These are phyloP conservation scores for Xylaria acuta DNA, from an alignment of 495 filamentous ascomycete species.

Conservation along the genomic window DNA sequence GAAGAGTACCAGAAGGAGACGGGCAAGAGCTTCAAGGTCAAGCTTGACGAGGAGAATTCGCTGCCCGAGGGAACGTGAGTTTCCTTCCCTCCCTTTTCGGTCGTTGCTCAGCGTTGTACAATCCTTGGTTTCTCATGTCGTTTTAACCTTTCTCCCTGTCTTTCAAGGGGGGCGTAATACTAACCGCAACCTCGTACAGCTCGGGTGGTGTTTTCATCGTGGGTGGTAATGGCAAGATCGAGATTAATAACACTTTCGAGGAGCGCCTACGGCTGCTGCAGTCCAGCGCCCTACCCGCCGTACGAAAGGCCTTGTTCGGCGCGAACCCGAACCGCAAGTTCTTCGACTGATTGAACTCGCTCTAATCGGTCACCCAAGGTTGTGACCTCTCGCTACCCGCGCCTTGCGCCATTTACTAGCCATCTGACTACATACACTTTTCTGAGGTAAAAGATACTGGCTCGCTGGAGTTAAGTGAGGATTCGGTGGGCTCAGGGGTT, in stretches of 20 bases:
- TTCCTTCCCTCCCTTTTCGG: not conserved
- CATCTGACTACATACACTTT: conserved; percentile 3
- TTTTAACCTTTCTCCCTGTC: not conserved
- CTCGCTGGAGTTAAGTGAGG: conserved; percentile 11
- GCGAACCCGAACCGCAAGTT: conserved; percentile 93
- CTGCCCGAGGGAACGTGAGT: conserved; percentile 87
- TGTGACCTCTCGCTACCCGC: not conserved
- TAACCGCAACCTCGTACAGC: conserved; percentile 50
- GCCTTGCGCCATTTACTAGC: not conserved
- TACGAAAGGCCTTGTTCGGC: conserved; percentile 86
- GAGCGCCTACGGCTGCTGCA: conserved; percentile 85
- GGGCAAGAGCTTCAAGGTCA: conserved; percentile 64
- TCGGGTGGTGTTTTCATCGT: conserved; percentile 83
- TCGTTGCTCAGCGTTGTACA: not conserved
- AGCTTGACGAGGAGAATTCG: conserved; percentile 78
- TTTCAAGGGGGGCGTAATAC: not conserved
- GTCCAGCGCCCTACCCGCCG: conserved; percentile 80
- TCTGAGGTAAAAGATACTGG: not conserved
- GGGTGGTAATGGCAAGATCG: conserved; percentile 89
- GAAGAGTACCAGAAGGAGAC: conserved; percentile 81
- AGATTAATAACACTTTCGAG: conserved; percentile 98
- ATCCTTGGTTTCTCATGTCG: not conserved
- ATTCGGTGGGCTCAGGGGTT: not conserved
- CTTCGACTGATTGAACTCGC: conserved; percentile 68
- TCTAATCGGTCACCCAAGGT: not conserved